Evolutionary conservation across 2,329 filamentous ascomycete genomes (phyloP).

Genomic region (Diplodia seriata): DNA sequence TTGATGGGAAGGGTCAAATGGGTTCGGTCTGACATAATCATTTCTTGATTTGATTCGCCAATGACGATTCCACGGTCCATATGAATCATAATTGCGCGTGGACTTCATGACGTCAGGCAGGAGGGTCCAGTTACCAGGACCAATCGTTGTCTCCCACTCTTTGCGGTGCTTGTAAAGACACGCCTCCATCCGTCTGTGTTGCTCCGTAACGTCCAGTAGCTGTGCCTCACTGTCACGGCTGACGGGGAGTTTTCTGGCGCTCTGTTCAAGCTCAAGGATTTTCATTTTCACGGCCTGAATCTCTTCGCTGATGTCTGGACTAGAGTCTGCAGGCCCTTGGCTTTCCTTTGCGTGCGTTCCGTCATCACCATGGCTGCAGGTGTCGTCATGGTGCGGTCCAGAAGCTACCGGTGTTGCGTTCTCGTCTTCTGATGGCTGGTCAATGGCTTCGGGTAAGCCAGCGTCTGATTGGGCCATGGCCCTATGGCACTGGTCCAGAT

Average conservation of each 20-base stretch:
- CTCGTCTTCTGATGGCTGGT: too few species aligned
- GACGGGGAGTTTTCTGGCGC: rapidly evolving
- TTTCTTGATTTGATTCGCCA: too few species aligned
- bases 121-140: neutral
- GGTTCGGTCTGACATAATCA: neutral
- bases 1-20: neutral
- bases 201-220: neutral
- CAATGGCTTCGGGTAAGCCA: too few species aligned
- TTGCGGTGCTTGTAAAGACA: neutral
- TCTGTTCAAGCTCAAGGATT: neutral
- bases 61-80: too few species aligned
- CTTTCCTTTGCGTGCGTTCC: neutral
- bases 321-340: neutral
- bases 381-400: too few species aligned
- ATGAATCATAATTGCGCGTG: too few species aligned
- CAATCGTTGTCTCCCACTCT: neutral
- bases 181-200: neutral
- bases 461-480: too few species aligned
- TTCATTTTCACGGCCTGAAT: neutral
- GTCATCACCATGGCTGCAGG: too few species aligned
- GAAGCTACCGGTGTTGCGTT: too few species aligned
- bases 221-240: neutral
- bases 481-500: too few species aligned
- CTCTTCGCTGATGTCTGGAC: neutral
- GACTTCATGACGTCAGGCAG: too few species aligned